Base-by-base conservation (phyloP, 129 eudicot genomes). In the Lactuca sativa region DNA sequence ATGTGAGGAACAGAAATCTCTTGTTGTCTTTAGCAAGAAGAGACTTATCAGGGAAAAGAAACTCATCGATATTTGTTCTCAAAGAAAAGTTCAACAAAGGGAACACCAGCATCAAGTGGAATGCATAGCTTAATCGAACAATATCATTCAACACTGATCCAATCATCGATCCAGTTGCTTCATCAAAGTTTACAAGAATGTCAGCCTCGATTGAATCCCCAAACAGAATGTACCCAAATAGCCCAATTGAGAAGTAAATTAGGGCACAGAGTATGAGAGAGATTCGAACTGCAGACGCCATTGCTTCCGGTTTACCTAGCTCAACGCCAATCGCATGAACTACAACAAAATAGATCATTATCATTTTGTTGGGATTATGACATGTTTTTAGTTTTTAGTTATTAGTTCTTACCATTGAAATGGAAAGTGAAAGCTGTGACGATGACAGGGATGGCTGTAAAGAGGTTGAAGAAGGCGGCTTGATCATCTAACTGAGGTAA, bases 371-470 rank as follows among this genome's bases (percentile, higher is more conserved):
- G 48, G 58, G 31, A 44, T 71, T 49, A 30, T 70, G 56, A 57
- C 40, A 7, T 11, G 44, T 32, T 32, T 34, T 44, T 36, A 44
- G 34, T n/a, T 37, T 11, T 34, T 40, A 17, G 30, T 25, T 25
- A 7, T 11, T 36, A 56, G 37, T 3, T 13, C 81, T 79, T 78
- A 89, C 98, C 96, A 30, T 93, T 93, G 78, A 93, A 93, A 69
- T 93, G 97, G 69, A 93, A 93, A n/a, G 98, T 93, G 73, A 93
- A 93, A 37, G 98, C 97, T 9, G 98, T 93, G 9, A 93, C 95
- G 11, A 93, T 93, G 9, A 93, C 97, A 43, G 98, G 97, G 31
- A 85, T 68, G 38, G 98, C 95, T 1, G 98, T 89, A 81, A 93
- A 93, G 56, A 93, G 95, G 77, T 93, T 77, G 64, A 85, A 93